Conservation (phyloP, 371 early-diverging fungal species). For the Mortierella sp. region DNA sequence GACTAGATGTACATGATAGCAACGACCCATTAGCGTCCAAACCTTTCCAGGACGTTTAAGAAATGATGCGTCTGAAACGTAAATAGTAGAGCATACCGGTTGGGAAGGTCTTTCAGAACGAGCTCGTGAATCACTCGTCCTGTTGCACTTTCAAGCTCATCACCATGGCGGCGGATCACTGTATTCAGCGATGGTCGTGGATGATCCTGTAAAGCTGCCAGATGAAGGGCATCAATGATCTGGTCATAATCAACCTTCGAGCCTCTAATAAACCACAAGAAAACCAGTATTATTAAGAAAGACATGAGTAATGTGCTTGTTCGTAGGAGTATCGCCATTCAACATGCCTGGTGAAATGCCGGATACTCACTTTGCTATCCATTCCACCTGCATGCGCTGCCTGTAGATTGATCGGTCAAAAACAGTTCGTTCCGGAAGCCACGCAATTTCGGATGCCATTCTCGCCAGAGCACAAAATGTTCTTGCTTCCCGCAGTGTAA, state of each 20-base stretch:
- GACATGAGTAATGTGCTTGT: neutral
- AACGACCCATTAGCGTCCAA: too few species aligned
- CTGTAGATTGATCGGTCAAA: slow-evolving; percentile 23
- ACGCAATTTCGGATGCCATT: slow-evolving; percentile 33
- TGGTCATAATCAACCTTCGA: neutral
- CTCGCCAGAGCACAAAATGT: slow-evolving; percentile 28
- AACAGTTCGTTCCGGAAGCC: slow-evolving; percentile 22
- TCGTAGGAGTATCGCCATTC: too few species aligned
- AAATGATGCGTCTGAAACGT: too few species aligned
- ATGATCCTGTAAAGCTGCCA: neutral
- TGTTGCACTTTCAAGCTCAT: slow-evolving; percentile 3
- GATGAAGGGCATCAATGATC: slow-evolving; percentile 11
- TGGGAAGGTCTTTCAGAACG: neutral
- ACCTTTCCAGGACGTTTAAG: too few species aligned
- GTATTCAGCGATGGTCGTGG: slow-evolving; percentile 8
- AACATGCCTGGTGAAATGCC: too few species aligned
- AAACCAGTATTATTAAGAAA: neutral
- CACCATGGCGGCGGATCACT: slow-evolving; percentile 25
- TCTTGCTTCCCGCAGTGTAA: slow-evolving; percentile 14
- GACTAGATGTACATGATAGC: too few species aligned
- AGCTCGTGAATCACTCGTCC: slow-evolving; percentile 12
- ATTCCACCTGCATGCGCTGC: slow-evolving; percentile 23
- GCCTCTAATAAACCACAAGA: neutral
- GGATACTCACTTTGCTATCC: slow-evolving; percentile 21
- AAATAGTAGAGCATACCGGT: too few species aligned